Evolutionary conservation across 352 stramenopile genomes (phyloP), one percentile per base, ranked within the genome.

Genomic region (Pythium biforme): DNA sequence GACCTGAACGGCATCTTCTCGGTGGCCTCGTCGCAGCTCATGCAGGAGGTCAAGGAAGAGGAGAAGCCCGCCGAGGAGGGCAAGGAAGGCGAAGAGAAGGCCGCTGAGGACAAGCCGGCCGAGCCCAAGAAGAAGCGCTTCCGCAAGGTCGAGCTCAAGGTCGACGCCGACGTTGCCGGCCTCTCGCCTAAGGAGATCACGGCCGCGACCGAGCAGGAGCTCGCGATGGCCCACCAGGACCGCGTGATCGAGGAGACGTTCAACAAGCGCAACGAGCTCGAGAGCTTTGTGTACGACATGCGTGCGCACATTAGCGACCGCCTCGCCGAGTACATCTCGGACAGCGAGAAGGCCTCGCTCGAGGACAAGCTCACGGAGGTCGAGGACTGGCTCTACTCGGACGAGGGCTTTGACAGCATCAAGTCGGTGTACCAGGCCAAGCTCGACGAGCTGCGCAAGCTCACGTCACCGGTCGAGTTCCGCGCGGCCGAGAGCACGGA

Each of bases 281-380:
- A 99, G 75, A 97, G 90, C 43, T 99, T 99, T 75, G 97, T 99
- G 71, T 99, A 99, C 81, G 89, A 97, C 72, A 99, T 99, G 96
- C 92, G 97, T 54, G 98, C 99, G 84, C 97, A 98, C 63, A 73
- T 98, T 58, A 76, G 76, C 64, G 87, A 92, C 62, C 79, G 81
- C 59, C 81, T 97, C 31, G 72, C 82, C 23, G 75, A 78, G 23
- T 98, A 96, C 72, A 90, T 94, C 55, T 95, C 94, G 23, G 69
- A 90, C n/a, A 74, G 82, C 47, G 97, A 99, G 76, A 94, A 93
- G 71, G 64, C 64, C 43, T 80, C 73, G 23, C 92, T 99, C 47
- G 83, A 96, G 46, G 73, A 86, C 12, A 81, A 96, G 67, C 80
- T 99, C 19, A 81, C 93, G 43, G 88, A 86, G n/a, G 88, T 81